Evolutionary conservation across 2,329 filamentous ascomycete genomes (phyloP), one percentile per base, ranked within the genome.

Genomic region (Epichloe aotearoae): DNA sequence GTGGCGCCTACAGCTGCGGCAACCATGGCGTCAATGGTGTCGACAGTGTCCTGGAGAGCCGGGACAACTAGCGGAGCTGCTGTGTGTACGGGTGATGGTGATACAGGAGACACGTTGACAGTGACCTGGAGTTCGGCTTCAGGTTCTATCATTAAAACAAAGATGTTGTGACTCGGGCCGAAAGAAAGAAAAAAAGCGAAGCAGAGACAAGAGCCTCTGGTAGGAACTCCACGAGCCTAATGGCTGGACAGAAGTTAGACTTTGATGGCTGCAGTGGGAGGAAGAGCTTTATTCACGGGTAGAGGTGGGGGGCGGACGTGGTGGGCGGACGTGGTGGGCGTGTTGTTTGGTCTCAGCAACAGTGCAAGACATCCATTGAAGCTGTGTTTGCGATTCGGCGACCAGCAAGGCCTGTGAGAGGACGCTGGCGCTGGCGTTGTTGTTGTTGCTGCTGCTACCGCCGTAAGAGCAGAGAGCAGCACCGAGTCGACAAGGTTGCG

Each of bases 101-200:
- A 77, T 47, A 77, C 60, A 12, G 74, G 75, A 46, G 69, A 75
- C 52, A 79, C 66, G 62, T 73, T 68, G 65, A 74, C 74, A 58
- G 73, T 70, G 58, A 74, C 75, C 70, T 74, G 69, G 55, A 76
- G 60, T 60, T 73, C 67, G 45, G 72, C 70, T 52, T 71, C 64
- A 54, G 62, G 65, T 54, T 71, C 69, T 61, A 67, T 68, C 73
- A 77, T 76, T 63, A 70, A 69, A 57, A 43, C 47, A 55, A 53
- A 30, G 20, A 44, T 49, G 20, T 15, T 23, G 37, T 38, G 49
- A 39, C 47, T 49, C 53, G 20, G 45, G 47, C 39, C 26, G 17
- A 20, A 10, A 44, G 17, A 20, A 10, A 44, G 46, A 41, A 46
- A 38, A 36, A 51, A 47, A 54, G 53, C 19, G 53, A 56, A 54